Base-by-base conservation (phyloP, 2,329 filamentous ascomycete species). In the Botrytis aclada region DNA sequence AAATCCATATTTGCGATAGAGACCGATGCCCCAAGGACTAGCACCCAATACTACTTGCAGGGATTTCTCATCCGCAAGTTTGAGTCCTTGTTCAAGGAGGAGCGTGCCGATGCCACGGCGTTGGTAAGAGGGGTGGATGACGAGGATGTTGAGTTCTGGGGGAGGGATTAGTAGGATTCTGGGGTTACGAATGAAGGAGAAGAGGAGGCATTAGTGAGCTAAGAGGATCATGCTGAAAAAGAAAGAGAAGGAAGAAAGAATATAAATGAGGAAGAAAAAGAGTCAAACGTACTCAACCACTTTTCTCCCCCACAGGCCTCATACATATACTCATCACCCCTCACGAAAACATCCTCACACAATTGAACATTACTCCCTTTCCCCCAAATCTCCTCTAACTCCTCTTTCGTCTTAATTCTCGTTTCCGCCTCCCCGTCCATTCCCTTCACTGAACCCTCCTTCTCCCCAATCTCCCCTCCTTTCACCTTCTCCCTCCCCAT, bases 11-110 rank as follows among this genome's bases (percentile, higher is more conserved):
- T 74, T 77, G 62, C 71, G 74, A 73, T 80, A 80, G 45, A 80
- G 64, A 0, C 74, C 77, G 32, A 74, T 56, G 2, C 78, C 79
- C 14, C 72, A 71, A 4, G 74, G 74, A n/a, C 76, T 77, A 54
- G 79, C 77, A 37, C 76, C 78, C 1, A 80, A 70, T 3, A 80
- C 75, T 51, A 74, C 75, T 71, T 79, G 79, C 7, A 80, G 78
- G 78, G 18, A 79, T 34, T 34, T 54, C 51, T 54, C 51, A 74
- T 80, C 78, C 0, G 75, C 76, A 20, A 74, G 69, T 32, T 71
- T 66, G 0, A 79, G 37, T 1, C 77, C 77, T 18, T 75, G 70
- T 63, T 74, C 72, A 0, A 80, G 72, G 5, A 80, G 41, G n/a
- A 47, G 56, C 1, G 74, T 74, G 1, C 79, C 79, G 14, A 80